These are phyloP conservation scores for Tolypocladium amazonense DNA, from an alignment of 2,329 filamentous ascomycete species.

Conservation along the genomic window DNA sequence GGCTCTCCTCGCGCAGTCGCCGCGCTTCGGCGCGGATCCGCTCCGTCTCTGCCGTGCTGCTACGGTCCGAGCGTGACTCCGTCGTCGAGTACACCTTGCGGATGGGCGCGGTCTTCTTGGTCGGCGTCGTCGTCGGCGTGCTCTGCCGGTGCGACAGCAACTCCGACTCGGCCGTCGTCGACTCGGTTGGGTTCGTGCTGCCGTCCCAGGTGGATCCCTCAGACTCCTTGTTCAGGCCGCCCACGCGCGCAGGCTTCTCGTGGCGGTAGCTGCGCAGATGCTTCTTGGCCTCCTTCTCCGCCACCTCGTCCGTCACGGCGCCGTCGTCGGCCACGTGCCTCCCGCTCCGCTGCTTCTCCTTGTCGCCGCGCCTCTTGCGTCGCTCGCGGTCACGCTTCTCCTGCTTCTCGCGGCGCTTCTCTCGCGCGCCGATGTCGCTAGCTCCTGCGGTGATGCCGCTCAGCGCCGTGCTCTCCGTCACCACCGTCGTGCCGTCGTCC, in stretches of 20 bases:
- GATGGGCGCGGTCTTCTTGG: slow-evolving; percentile 31
- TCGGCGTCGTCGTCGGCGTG: slow-evolving; percentile 44
- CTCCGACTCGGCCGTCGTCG: slow-evolving; percentile 38
- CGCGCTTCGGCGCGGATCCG: slow-evolving; percentile 45
- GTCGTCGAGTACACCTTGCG: slow-evolving; percentile 52
- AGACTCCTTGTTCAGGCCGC: slow-evolving; percentile 73
- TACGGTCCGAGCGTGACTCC: slow-evolving; percentile 22
- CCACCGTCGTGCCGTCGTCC: slow-evolving; percentile 32
- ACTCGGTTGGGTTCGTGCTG: slow-evolving; percentile 54
- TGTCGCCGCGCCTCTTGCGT: slow-evolving; percentile 20
- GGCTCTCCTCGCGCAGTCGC: slow-evolving; percentile 42
- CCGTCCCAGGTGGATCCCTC: slow-evolving; percentile 77
- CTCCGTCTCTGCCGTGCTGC: slow-evolving; percentile 40
- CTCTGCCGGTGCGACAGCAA: slow-evolving; percentile 47
- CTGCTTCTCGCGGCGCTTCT: slow-evolving; percentile 44
- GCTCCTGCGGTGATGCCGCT: slow-evolving; percentile 48
- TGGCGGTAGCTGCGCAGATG: slow-evolving; percentile 76
- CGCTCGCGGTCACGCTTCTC: slow-evolving; percentile 32
- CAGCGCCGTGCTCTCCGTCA: slow-evolving; percentile 34
- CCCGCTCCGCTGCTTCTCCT: slow-evolving; percentile 20
- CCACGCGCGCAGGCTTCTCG: slow-evolving; percentile 77
- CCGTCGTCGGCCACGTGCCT: slow-evolving; percentile 41
- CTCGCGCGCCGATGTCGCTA: slow-evolving; percentile 43
- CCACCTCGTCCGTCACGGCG: slow-evolving; percentile 51
- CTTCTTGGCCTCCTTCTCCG: slow-evolving; percentile 51